phyloP scores from a whole-genome alignment of 2,329 filamentous ascomycete genomes.

The Hypoxylon sp. region DNA sequence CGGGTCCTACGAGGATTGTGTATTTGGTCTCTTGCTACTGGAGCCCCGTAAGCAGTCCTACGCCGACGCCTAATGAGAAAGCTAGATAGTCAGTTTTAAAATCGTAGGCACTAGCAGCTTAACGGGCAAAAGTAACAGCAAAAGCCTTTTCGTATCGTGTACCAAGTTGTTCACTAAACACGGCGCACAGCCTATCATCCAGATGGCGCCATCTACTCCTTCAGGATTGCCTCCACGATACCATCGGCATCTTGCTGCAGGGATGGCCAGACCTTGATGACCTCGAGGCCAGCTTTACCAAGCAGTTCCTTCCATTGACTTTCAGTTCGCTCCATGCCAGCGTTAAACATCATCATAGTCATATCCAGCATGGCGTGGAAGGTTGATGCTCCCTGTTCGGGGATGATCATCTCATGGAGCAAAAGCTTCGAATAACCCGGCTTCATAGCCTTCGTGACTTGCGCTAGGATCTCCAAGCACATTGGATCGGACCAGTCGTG shows the following conservation, averaged over 20 bases:
- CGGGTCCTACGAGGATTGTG: too few relatives aligned
- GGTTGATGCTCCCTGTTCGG: slow-evolving; percentile 34
- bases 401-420: slow-evolving; percentile 47
- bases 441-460: slow-evolving; percentile 43
- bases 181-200: too few relatives aligned
- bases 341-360: slow-evolving; percentile 44
- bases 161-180: too few relatives aligned
- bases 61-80: too few relatives aligned
- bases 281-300: slow-evolving; percentile 32
- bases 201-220: too few relatives aligned
- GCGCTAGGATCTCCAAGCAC: slow-evolving; percentile 44
- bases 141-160: too few relatives aligned
- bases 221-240: slow-evolving; percentile 37
- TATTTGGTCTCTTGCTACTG: too few relatives aligned
- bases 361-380: slow-evolving; percentile 42
- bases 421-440: slow-evolving; percentile 46
- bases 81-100: too few relatives aligned
- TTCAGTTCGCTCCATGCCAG: slow-evolving; percentile 40
- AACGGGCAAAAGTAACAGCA: too few relatives aligned
- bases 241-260: slow-evolving; percentile 37
- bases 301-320: slow-evolving; percentile 40
- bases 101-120: too few relatives aligned
- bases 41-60: too few relatives aligned
- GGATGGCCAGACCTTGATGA: slow-evolving; percentile 37
- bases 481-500: slow-evolving; percentile 50